Percentiles rank a stretch among this genome's conserved stretches.
phyloP scores from a whole-genome alignment of 2,329 filamentous ascomycete species.

The Fusarium mangiferae region DNA sequence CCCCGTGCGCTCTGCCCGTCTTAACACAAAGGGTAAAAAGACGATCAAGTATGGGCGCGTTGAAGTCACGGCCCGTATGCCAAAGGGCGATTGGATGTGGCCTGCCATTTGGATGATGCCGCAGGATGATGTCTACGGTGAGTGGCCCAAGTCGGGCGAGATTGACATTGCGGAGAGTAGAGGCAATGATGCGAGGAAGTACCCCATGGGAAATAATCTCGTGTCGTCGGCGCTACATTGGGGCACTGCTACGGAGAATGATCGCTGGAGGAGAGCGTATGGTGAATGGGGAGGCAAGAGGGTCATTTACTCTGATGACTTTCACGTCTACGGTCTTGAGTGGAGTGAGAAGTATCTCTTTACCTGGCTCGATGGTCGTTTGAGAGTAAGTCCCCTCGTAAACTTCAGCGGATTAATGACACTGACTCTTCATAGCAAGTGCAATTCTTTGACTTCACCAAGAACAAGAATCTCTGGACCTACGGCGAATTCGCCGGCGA shows the following conservation, averaged over 20 bases:
- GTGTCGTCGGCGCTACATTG: conserved; percentile 58
- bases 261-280: conserved; percentile 48
- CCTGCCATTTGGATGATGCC: conserved; percentile 60
- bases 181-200: conserved; percentile 55
- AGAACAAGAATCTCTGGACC: conserved; percentile 44
- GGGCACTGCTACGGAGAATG: conserved; percentile 47
- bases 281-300: conserved; percentile 47
- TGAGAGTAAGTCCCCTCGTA: conserved; percentile 44
- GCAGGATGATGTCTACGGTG: conserved; percentile 57
- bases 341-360: conserved; percentile 63
- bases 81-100: conserved; percentile 66
- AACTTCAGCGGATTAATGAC: fast-evolving
- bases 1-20: conserved; percentile 59
- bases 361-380: conserved; percentile 59
- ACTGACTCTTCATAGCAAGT: conserved; percentile 33
- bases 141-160: conserved; percentile 63
- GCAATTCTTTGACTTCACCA: conserved; percentile 48
- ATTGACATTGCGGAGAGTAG: conserved; percentile 64
- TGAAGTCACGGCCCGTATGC: conserved; percentile 64
- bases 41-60: conserved; percentile 61
- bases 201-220: conserved; percentile 50
- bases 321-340: conserved; percentile 62
- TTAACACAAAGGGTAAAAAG: conserved; percentile 56
- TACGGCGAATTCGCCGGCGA: conserved; percentile 53
- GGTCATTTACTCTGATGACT: conserved; percentile 51